Base-by-base conservation (phyloP, 1,284 basidiomycete species). In the Caloboletus firmus region DNA sequence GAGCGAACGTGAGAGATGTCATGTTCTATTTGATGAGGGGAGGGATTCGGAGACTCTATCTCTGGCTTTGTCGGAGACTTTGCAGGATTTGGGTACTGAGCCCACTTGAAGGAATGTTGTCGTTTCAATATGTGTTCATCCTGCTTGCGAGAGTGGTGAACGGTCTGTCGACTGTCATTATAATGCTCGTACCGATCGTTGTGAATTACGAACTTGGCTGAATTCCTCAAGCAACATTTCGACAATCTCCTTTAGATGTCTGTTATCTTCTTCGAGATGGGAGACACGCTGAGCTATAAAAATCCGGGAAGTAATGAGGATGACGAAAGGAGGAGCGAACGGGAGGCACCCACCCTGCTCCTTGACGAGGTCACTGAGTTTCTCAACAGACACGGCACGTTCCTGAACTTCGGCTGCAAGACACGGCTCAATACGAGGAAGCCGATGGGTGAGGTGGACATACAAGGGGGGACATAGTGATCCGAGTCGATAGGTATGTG, bases 401-500 rank as follows among this genome's bases (percentile, higher is more conserved):
- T 87, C 88, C 52, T 82, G 81, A 9, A 77, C 79, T 70, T 90
- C 89, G 35, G 89, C 88, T 90, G 60, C 5, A 43, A 42, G 44
- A 24, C 20, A 45, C 53, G 48, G 32, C 50, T 65, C 48, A 60
- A 22, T 46, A 51, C 15, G 45, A 47, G 56, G 45, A 43, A 59
- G 50, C 48, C 0, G 8, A 44, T 12, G 20, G 5, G 45, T 7
- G 13, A 6, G 13, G 26, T 18, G 41, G 26, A 43, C 91, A 67
- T 69, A 94, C 94, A 95, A 61, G 91, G 92, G 22, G 95, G 95
- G 26, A 93, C 81, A 74, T 95, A 98, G 63, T 93, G 84, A 59
- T 92, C 91, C 37, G 89, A 79, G 53, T 91, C 91, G 59, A 97
- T 84, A 43, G 91, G 86, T 48, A 98, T 78, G 60, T 87, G 85